Base-by-base conservation (phyloP, 2,329 filamentous ascomycete species). In the Boeremia lycopersici region DNA sequence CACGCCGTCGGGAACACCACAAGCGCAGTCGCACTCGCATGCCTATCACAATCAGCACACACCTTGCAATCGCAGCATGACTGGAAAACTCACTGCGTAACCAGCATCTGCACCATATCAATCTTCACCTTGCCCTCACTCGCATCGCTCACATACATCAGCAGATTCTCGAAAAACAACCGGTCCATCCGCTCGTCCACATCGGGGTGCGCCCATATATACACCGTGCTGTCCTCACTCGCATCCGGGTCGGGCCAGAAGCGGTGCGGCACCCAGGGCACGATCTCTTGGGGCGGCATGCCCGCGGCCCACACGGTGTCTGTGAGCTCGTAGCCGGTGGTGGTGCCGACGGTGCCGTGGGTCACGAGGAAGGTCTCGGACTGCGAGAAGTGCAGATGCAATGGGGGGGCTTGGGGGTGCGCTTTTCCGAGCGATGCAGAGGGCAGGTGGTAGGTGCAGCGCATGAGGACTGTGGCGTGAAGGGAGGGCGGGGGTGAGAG, bases 351-450 rank as follows among this genome's bases (percentile, higher is more conserved):
- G 17, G 56, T 48, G n/a, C 61, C 59, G 8, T 19, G 26, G 3
- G 40, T 35, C 6, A 64, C 57, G 38, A 46, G 26, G 34, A 62
- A 62, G 2, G 47, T 55, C 28, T 62, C 61, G 9, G 48, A 53
- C 44, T 64, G 61, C 35, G 53, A 53, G 43, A 64, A 64, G 45
- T 64, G 61, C 10, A 64, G 41, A 17, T 64, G 61, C 11, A 58
- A 51, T 2, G 61, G 61, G 11, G 61, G 61, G 1, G 61, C 57
- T 35, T 61, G 56, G 13, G 58, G 56, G 23, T 63, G 53, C 3
- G 49, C 26, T 48, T 57, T 63, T 9, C 56, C 58, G 0, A 40
- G 48, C 9, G 43, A 26, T 11, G 47, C 39, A 23, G 28, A 23
- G 13, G 55, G 28, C 48, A 48, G 52, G 11, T 39, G 43, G 49